A percentile compares a stretch with the other conserved stretches of the same genome.
Conservation (phyloP, 2,329 filamentous ascomycete genomes). For the Colletotrichum higginsianum region DNA sequence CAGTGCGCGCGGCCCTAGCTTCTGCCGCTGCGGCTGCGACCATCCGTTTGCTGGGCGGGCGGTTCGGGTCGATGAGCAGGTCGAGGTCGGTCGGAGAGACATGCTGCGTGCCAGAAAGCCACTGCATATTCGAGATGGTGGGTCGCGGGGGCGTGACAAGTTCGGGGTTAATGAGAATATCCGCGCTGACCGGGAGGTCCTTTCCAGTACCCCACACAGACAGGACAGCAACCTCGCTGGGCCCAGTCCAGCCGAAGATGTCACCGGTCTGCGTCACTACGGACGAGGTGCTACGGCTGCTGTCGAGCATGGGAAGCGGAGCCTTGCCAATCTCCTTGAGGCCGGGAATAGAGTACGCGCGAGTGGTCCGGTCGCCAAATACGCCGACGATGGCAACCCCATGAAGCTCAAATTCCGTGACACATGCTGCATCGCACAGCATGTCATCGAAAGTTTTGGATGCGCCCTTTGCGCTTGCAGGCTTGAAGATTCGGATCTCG, state of each 20-base stretch:
- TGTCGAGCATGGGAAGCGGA: conserved; percentile 79
- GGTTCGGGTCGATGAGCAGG: conserved; percentile 87
- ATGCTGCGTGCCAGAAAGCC: conserved; percentile 96
- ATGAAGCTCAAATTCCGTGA: conserved; percentile 81
- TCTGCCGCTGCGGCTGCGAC: conserved; percentile 84
- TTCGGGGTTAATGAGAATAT: conserved; percentile 84
- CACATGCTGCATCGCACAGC: conserved; percentile 84
- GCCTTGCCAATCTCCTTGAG: conserved; percentile 86
- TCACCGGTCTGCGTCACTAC: conserved; percentile 84
- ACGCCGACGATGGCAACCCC: conserved; percentile 86
- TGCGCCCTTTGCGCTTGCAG: conserved; percentile 88
- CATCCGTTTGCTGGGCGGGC: conserved; percentile 92
- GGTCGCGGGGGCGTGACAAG: conserved; percentile 83
- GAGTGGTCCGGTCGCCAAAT: conserved; percentile 85
- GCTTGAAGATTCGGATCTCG: conserved; percentile 90
- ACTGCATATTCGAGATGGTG: conserved; percentile 95
- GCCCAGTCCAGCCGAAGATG: conserved; percentile 89
- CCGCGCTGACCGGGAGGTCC: conserved; percentile 73
- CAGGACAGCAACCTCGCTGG: conserved; percentile 87
- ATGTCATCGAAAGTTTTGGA: conserved; percentile 89
- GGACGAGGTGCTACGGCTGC: conserved; percentile 77
- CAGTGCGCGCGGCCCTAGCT: conserved; percentile 70
- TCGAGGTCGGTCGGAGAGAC: conserved; percentile 91
- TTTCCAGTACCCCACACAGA: conserved; percentile 86
- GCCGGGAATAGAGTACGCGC: conserved; percentile 88